Conservation (phyloP, 148 eudicot genomes). For the Chenopodium formosanum region DNA sequence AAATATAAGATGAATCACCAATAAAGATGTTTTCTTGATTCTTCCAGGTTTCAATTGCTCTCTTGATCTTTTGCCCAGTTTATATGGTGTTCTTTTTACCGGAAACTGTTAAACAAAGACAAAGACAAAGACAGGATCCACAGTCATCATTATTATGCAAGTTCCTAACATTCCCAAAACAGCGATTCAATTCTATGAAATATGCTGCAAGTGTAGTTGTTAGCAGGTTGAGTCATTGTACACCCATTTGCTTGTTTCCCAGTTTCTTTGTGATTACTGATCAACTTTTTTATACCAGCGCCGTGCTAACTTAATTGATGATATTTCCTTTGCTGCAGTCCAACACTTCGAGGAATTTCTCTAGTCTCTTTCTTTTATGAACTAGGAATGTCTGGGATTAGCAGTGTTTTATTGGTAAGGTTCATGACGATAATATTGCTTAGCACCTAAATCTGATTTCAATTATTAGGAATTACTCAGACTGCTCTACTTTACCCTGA, state of each 20-base stretch:
- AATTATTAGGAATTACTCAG: not conserved
- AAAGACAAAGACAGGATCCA: constrained; percentile 37
- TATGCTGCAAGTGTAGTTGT: constrained; percentile 55
- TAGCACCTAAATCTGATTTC: not conserved
- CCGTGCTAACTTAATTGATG: not conserved
- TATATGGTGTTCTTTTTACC: constrained; percentile 61
- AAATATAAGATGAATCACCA: not conserved
- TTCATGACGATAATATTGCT: not conserved
- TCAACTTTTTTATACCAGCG: not conserved
- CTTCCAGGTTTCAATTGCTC: constrained; percentile 70
- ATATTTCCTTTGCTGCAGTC: constrained; percentile 20
- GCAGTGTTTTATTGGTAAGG: constrained; percentile 64
- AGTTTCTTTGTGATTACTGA: not conserved
- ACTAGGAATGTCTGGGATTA: constrained; percentile 84
- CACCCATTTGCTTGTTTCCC: not conserved
- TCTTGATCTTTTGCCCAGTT: constrained; percentile 63
- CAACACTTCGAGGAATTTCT: constrained; percentile 9
- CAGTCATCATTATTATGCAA: constrained; percentile 36
- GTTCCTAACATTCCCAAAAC: constrained; percentile 37
- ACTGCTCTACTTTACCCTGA: not conserved
- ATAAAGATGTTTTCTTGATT: not conserved
- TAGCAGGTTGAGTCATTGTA: constrained; percentile 45
- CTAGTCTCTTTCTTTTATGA: constrained; percentile 59
- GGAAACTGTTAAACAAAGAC: constrained; percentile 57
- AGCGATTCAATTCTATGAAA: constrained; percentile 66